Base-by-base conservation (phyloP, 2,329 filamentous ascomycete species). In the Diaporthe ampelina region DNA sequence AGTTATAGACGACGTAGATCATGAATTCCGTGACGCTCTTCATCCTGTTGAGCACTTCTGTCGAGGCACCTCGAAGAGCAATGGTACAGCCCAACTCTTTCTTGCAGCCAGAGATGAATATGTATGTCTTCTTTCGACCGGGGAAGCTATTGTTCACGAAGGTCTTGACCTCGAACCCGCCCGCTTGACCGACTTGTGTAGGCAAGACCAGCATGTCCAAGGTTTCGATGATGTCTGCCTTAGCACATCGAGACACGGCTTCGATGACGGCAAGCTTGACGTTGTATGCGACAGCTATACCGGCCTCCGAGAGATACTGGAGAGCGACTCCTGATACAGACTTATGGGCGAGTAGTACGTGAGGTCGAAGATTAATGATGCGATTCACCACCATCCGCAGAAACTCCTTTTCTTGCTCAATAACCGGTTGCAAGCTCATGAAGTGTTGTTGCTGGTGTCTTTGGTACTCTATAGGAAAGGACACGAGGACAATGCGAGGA, bases 21-120 rank as follows among this genome's bases (percentile, higher is more conserved):
- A 99, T 98, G 81, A 99, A 98, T 81, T 99, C 97, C 15, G 96
- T 97, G 77, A 99, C 97, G 70, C 92, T 91, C 84, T 99, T 99
- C 82, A 99, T 91, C 78, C 92, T 94, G 1, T 91, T 87, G 24
- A 99, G 88, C 0, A 91, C 87, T 63, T 90, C 86, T 40, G 91
- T 92, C 74, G 93, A 91, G 4, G 93, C 94, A 1, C 97, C 97
- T 59, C 97, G 92, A 29, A 99, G 86, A 17, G 95, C 94, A 78
- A 99, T 98, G 0, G 97, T 99, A 81, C 97, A 98, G 0, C 97
- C 97, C 2, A 99, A 90, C 75, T 97, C 94, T 76, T 94, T 94
- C 11, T 93, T 91, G 78, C 95, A 98, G 3, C 96, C 96, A 1
- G 95, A 97, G 3, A 99, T 87, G 81, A 97, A 99, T 76, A 98